A percentile compares a stretch with the other conserved stretches of the same genome.
Conservation (phyloP, 371 early-diverging fungal species). For the Parasitella parasitica region DNA sequence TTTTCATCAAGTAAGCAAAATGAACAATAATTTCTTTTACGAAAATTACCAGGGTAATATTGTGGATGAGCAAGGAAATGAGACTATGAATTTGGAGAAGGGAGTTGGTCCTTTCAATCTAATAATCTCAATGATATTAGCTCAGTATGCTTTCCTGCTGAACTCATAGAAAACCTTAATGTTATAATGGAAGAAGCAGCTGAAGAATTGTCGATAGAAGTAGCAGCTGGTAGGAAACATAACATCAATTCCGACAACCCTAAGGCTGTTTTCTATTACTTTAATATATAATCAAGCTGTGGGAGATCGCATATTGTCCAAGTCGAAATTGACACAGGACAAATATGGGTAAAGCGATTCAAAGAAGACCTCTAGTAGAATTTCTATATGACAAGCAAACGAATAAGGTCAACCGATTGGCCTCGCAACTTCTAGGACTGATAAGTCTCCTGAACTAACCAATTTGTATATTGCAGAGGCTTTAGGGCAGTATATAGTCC, state of each 20-base stretch:
- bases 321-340: neutral
- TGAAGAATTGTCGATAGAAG: too few relatives aligned
- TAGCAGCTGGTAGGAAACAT: neutral
- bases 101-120: constrained; percentile 13
- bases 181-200: too few relatives aligned
- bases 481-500: constrained; percentile 8
- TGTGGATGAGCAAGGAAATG: constrained; percentile 9
- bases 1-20: too few relatives aligned
- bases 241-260: constrained; percentile 9
- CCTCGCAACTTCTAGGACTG: constrained; percentile 8
- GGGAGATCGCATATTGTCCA: neutral
- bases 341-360: constrained; percentile 11
- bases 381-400: constrained; percentile 17
- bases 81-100: neutral
- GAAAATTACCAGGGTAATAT: too few relatives aligned
- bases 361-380: constrained; percentile 15
- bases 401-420: constrained; percentile 4
- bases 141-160: constrained; percentile 9
- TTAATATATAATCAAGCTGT: constrained; percentile 12
- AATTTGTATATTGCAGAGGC: constrained; percentile 7
- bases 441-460: neutral
- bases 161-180: constrained; percentile 8
- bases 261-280: constrained; percentile 8
- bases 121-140: constrained; percentile 1
- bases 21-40: too few relatives aligned